Evolutionary conservation across 1,284 basidiomycete species (phyloP).

Genomic region (Pseudozyma hubeiensis): DNA sequence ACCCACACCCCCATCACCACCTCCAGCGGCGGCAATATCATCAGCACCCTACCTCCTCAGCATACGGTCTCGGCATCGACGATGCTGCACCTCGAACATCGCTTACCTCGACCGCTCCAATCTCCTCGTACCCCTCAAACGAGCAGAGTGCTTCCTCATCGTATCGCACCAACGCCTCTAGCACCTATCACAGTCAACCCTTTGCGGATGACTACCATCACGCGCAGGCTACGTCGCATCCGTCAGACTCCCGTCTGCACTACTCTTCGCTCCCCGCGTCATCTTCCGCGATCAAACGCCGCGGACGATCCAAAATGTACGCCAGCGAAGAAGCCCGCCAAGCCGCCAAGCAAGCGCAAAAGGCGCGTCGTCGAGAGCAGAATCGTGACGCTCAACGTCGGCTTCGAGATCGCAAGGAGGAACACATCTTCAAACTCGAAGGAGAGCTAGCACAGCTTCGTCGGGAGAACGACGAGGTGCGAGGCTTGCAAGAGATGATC

Average conservation of each 20-base stretch:
- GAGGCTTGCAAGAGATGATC: slow-evolving; percentile 28
- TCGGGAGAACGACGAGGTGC: slow-evolving; percentile 12
- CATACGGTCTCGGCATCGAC: too few relatives aligned
- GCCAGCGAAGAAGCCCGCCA: slow-evolving; percentile 26
- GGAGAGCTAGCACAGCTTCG: slow-evolving; percentile 21
- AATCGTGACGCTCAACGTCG: slow-evolving; percentile 39
- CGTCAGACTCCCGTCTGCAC: not conserved
- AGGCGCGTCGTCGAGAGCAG: slow-evolving; percentile 34
- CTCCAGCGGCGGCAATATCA: too few relatives aligned
- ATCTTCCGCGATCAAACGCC: slow-evolving; percentile 5
- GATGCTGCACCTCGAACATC: too few relatives aligned
- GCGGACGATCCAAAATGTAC: slow-evolving; percentile 13
- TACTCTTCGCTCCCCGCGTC: not conserved
- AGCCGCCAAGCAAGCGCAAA: slow-evolving; percentile 35
- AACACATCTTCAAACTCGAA: slow-evolving; percentile 43
- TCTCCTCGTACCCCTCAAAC: too few relatives aligned
- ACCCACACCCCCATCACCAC: not conserved
- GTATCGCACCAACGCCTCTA: not conserved
- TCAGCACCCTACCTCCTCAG: too few relatives aligned
- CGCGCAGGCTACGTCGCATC: not conserved
- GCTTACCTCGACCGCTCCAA: too few relatives aligned
- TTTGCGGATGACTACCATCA: not conserved
- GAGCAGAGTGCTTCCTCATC: too few relatives aligned
- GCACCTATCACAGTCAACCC: too few relatives aligned
- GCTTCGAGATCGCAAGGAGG: slow-evolving; percentile 35